Evolutionary conservation across 2,329 filamentous ascomycete genomes (phyloP), one percentile per base, ranked within the genome.

Genomic region (Fusarium acutatum): DNA sequence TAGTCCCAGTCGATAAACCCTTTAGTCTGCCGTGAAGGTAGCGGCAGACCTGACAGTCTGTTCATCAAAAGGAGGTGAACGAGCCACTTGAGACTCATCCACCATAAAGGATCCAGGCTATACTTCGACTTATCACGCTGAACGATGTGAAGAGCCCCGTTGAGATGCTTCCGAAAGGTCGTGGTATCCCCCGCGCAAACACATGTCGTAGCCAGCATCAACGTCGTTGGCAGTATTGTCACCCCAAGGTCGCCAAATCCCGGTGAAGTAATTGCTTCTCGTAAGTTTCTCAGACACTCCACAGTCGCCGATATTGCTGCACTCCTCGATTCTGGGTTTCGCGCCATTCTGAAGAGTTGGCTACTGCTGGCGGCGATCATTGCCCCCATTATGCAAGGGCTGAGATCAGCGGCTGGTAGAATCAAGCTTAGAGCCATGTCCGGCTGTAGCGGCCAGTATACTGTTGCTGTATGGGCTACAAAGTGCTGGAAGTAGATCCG

Each of bases 201-300:
- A 8, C 63, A 69, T 1, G 62, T 69, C 11, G 63, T 69, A 13
- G 66, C 63, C 18, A 69, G 37, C 56, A 69, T 69, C 7, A 69
- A 41, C 3, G 62, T 53, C 5, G 63, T 58, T 3, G 56, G 43
- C 41, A 67, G 40, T 46, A 69, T 46, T 6, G 60, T 26, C 11
- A 57, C 52, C 1, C 32, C 60, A 17, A 59, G 14, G 6, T 32
- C 28, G 1, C 57, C 46, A 1, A 56, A 53, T 3, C 7, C n/a
- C 0, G 41, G 30, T 12, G 35, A 9, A 24, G 34, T 46, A 10
- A 69, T 46, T 7, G 43, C 56, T 12, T 67, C 20, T 1, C 67
- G 32, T 0, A 69, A n/a, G 6, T 4, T 34, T 2, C 40, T 40
- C 18, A 67, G 20, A 17, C 49, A 46, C 6, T 67, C 44, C 8